Percentiles rank a stretch among this genome's conserved stretches.
phyloP scores from a whole-genome alignment of 164 flowering plant genomes.

The Platanus orientalis region DNA sequence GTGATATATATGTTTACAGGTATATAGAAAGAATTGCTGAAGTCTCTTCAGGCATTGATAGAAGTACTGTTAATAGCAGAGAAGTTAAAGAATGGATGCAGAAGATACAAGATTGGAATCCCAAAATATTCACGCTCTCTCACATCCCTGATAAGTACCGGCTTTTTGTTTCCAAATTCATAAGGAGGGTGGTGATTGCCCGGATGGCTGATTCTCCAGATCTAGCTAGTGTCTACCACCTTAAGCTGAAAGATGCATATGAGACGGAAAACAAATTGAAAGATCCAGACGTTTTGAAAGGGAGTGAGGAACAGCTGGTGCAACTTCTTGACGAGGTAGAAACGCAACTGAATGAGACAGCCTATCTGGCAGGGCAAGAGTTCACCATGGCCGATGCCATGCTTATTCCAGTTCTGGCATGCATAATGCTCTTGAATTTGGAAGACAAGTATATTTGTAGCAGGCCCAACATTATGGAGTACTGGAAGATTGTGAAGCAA shows the following conservation, averaged over 20 bases:
- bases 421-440: conserved; percentile 56
- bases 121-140: conserved; percentile 69
- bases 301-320: conserved; percentile 53
- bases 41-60: conserved; percentile 42
- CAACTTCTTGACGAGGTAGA: conserved; percentile 78
- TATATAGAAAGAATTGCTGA: conserved; percentile 70
- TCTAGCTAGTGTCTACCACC: conserved; percentile 73
- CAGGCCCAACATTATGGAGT: conserved; percentile 58
- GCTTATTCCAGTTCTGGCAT: conserved; percentile 73
- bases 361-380: conserved; percentile 64
- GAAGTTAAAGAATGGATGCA: conserved; percentile 76
- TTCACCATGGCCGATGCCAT: conserved; percentile 77
- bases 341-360: conserved; percentile 50
- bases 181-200: conserved; percentile 72
- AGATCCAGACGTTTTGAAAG: conserved; percentile 37
- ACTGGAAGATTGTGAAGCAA: conserved; percentile 57
- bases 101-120: conserved; percentile 79
- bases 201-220: conserved; percentile 87
- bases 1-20: conserved; percentile 37
- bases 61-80: conserved; percentile 20
- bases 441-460: conserved; percentile 55
- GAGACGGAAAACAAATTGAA: conserved; percentile 64
- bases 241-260: conserved; percentile 66
- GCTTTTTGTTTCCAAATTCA: conserved; percentile 53
- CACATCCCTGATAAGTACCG: conserved; percentile 66